A percentile compares a stretch with the other conserved stretches of the same genome.
Conservation (phyloP, 2,329 filamentous ascomycete genomes). For the Pseudogymnoascus sp. region DNA sequence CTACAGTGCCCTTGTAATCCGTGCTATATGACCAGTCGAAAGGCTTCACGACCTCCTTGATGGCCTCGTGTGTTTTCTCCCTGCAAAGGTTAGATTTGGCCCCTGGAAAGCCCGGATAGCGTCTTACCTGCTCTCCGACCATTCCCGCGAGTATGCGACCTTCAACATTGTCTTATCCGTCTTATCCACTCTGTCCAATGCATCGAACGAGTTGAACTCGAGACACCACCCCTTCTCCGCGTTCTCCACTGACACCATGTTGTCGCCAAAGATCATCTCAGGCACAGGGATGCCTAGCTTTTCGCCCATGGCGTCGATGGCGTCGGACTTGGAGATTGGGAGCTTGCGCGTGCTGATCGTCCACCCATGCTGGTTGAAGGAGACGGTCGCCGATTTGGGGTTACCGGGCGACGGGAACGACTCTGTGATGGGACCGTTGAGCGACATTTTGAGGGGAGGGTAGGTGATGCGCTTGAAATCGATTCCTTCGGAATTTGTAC, state of each 20-base stretch:
- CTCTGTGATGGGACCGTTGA: slow-evolving; percentile 36
- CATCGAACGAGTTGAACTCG: slow-evolving; percentile 76
- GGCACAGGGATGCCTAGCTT: slow-evolving; percentile 79
- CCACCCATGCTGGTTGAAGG: slow-evolving; percentile 58
- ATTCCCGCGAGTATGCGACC: slow-evolving; percentile 86
- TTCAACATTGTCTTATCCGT: slow-evolving; percentile 84
- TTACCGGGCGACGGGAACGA: slow-evolving; percentile 46
- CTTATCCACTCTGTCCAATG: slow-evolving; percentile 88
- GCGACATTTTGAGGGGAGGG: slow-evolving; percentile 21
- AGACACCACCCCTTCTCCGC: slow-evolving; percentile 67
- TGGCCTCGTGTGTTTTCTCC: slow-evolving; percentile 71
- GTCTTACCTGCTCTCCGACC: slow-evolving; percentile 48
- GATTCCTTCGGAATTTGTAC: background rate
- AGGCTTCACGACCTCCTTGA: slow-evolving; percentile 88
- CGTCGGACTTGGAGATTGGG: slow-evolving; percentile 84
- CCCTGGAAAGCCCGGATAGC: background rate
- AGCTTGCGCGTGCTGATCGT: slow-evolving; percentile 77
- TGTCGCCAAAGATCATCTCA: slow-evolving; percentile 99
- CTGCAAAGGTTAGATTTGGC: slow-evolving; percentile 39
- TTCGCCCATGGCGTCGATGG: slow-evolving; percentile 77
- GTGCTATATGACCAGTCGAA: slow-evolving; percentile 99
- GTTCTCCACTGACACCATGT: slow-evolving; percentile 70
- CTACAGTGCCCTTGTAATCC: slow-evolving; percentile 68
- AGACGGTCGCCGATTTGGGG: slow-evolving; percentile 46
- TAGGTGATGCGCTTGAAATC: background rate